Conservation (phyloP, 768 basidiomycete genomes). For the Collybia sordida region DNA sequence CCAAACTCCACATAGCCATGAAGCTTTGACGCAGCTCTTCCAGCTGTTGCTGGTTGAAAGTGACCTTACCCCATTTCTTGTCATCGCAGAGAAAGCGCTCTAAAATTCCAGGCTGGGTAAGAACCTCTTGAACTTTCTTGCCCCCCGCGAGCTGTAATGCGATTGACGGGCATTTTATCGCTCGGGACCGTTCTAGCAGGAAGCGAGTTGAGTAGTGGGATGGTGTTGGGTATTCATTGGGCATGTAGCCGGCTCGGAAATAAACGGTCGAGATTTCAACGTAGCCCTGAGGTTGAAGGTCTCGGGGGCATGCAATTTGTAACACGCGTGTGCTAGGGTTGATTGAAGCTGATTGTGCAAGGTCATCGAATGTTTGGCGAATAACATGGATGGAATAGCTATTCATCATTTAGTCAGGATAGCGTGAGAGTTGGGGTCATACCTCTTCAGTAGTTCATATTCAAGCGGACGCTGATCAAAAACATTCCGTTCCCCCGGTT, state of each 20-base stretch:
- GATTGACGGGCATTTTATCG: constrained; percentile 92
- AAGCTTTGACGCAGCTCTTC: constrained; percentile 69
- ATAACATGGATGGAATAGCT: constrained; percentile 77
- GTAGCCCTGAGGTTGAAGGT: constrained; percentile 27
- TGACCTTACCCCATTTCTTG: constrained; percentile 30
- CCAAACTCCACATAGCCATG: constrained; percentile 88
- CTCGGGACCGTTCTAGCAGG: constrained; percentile 74
- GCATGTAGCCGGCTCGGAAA: constrained; percentile 88
- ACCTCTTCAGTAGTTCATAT: constrained; percentile 83
- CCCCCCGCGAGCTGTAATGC: constrained; percentile 92
- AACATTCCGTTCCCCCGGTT: constrained; percentile 85
- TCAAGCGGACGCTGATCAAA: constrained; percentile 93
- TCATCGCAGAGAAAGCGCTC: constrained; percentile 64
- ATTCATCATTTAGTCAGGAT: neutral
- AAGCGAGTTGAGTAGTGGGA: constrained; percentile 72
- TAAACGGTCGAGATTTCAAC: constrained; percentile 87
- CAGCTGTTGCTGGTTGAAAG: constrained; percentile 39
- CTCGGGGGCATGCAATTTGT: constrained; percentile 33
- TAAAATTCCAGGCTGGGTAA: constrained; percentile 70
- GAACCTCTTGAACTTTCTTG: constrained; percentile 93
- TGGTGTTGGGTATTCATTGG: constrained; percentile 71
- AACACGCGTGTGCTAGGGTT: constrained; percentile 46
- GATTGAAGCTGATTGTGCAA: constrained; percentile 57
- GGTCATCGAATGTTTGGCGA: constrained; percentile 74
- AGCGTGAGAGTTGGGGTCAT: constrained; percentile 16